phyloP scores from a whole-genome alignment of 257 asterid genomes.

The Rauvolfia tetraphylla region DNA sequence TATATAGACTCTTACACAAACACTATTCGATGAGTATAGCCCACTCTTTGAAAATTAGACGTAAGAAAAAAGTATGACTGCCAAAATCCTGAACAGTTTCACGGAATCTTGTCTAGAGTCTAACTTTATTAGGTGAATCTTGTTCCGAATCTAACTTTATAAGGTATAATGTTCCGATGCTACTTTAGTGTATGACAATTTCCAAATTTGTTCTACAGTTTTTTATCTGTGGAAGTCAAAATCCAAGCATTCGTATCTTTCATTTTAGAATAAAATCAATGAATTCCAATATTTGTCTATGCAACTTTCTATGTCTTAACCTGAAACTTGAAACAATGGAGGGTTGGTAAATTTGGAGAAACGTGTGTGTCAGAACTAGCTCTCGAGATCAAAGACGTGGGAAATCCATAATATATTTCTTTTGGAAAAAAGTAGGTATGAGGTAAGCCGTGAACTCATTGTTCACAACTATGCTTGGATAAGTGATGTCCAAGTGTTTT shows the following conservation, averaged over 20 bases:
- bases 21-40: neutral
- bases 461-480: neutral
- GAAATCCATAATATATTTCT: neutral
- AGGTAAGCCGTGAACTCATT: neutral
- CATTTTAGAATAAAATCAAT: neutral
- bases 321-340: neutral
- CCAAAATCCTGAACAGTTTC: neutral
- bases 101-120: neutral
- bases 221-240: neutral
- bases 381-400: neutral
- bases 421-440: neutral
- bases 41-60: neutral
- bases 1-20: neutral
- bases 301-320: neutral
- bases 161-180: neutral
- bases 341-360: neutral
- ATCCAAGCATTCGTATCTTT: neutral
- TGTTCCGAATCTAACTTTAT: slow-evolving; percentile 1
- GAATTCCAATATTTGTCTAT: neutral
- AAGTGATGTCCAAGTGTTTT: neutral
- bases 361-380: neutral
- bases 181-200: neutral
- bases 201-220: neutral
- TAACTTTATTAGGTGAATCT: slow-evolving; percentile 1
- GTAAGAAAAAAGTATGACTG: neutral